phyloP scores from a whole-genome alignment of 1,284 basidiomycete species.

The Schizophyllum amplum region DNA sequence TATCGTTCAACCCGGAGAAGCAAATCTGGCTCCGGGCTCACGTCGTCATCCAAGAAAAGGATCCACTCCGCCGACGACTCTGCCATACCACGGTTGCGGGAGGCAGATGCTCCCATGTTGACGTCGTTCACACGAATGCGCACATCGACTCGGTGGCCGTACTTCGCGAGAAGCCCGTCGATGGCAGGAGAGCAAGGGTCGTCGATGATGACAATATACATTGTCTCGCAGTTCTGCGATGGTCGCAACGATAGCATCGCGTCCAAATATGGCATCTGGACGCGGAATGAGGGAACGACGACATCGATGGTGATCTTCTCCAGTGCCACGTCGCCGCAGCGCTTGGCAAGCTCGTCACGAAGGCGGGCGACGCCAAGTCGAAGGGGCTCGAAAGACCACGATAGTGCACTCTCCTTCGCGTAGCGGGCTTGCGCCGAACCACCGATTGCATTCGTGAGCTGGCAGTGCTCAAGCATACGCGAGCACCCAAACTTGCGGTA shows the following conservation, averaged over 20 bases:
- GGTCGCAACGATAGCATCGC: constrained; percentile 34
- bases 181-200: constrained; percentile 35
- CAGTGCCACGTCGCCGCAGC: constrained; percentile 10
- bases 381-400: constrained; percentile 44
- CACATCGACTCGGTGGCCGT: constrained; percentile 33
- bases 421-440: constrained; percentile 40
- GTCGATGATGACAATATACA: constrained; percentile 54
- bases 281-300: constrained; percentile 48
- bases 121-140: constrained; percentile 36
- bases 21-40: constrained; percentile 34
- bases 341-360: constrained; percentile 28
- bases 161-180: constrained; percentile 24
- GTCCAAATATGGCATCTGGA: constrained; percentile 36
- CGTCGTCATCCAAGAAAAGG: constrained; percentile 52
- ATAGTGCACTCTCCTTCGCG: constrained; percentile 30
- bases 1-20: constrained; percentile 37
- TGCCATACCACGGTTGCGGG: constrained; percentile 38
- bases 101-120: constrained; percentile 40
- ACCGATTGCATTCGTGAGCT: constrained; percentile 38
- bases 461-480: constrained; percentile 29
- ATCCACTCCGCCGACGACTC: constrained; percentile 43
- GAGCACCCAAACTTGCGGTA: constrained; percentile 50
- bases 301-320: constrained; percentile 44
- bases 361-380: constrained; percentile 30
- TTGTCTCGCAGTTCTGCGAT: constrained; percentile 33